Percentiles rank a stretch among this genome's conserved stretches.
Conservation (phyloP, 2,329 filamentous ascomycete genomes). For the Blastomyces parvus region DNA sequence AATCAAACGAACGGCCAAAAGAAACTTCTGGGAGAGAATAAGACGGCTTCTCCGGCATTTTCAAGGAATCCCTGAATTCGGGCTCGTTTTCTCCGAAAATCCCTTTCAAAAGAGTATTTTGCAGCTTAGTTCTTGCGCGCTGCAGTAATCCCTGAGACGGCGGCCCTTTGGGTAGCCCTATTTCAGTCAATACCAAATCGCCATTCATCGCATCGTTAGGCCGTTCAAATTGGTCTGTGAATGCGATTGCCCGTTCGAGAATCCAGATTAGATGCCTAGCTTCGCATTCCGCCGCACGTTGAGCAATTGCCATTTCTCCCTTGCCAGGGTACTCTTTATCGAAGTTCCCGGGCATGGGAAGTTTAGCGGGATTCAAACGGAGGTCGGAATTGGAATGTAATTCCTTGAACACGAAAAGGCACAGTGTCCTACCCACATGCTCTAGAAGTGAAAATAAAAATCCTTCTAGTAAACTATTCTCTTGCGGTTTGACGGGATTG, state of each 20-base stretch:
- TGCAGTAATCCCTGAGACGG: conserved; percentile 8
- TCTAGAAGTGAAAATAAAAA: conserved; percentile 31
- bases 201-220: not conserved
- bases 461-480: conserved; percentile 34
- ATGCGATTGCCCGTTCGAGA: conserved; percentile 24
- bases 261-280: conserved; percentile 29
- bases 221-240: conserved; percentile 17
- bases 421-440: conserved; percentile 34
- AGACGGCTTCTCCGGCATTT: conserved; percentile 16
- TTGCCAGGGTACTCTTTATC: conserved; percentile 18
- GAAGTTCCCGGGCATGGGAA: conserved; percentile 28
- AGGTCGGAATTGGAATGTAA: conserved; percentile 22
- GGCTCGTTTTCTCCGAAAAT: conserved; percentile 32
- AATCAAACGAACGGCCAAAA: not conserved
- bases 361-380: conserved; percentile 16
- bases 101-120: conserved; percentile 34
- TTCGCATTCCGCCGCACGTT: conserved; percentile 25
- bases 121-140: conserved; percentile 25
- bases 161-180: conserved; percentile 9
- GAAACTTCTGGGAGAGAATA: not conserved
- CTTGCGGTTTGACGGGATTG: conserved; percentile 19
- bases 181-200: not conserved
- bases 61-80: conserved; percentile 24
- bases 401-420: conserved; percentile 32
- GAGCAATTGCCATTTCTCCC: conserved; percentile 16